Evolutionary conservation across 768 basidiomycete genomes (phyloP).

Genomic region (Hemileccinum impolitum): DNA sequence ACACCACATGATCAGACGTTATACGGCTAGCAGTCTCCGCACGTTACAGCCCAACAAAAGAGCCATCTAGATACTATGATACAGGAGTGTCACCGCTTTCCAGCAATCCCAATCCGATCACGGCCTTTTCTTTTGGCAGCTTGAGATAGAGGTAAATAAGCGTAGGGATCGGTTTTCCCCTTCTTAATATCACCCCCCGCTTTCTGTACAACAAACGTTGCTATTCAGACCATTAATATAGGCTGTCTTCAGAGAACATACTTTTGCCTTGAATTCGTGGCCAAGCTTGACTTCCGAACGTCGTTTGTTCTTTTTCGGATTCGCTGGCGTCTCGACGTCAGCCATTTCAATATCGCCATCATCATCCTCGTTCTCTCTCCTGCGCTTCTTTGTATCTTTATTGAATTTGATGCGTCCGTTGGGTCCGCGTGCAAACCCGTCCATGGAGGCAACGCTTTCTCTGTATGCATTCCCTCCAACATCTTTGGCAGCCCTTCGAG

Average conservation of each 20-base stretch:
- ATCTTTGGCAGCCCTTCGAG: conserved; percentile 45
- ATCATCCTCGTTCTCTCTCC: conserved; percentile 62
- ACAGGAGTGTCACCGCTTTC: conserved; percentile 47
- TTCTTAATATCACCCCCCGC: conserved; percentile 94
- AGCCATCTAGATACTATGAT: conserved; percentile 2
- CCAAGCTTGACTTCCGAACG: conserved; percentile 63
- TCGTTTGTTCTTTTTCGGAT: conserved; percentile 46
- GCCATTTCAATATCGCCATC: conserved; percentile 74
- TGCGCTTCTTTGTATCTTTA: conserved; percentile 93
- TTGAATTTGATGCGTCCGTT: conserved; percentile 91
- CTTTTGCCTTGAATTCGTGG: conserved; percentile 95
- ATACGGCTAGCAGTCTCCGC: conserved; percentile 48
- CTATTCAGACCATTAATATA: conserved; percentile 4
- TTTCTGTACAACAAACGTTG: conserved; percentile 51
- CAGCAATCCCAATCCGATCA: conserved; percentile 53
- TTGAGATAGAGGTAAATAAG: conserved; percentile 82
- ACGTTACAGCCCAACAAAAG: not conserved
- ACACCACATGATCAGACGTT: conserved; percentile 69
- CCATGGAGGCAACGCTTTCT: conserved; percentile 78
- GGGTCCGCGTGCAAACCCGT: conserved; percentile 84
- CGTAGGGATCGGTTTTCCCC: conserved; percentile 85
- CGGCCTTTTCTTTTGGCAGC: conserved; percentile 64
- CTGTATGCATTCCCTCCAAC: conserved; percentile 75
- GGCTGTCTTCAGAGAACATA: conserved; percentile 33
- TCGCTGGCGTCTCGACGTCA: conserved; percentile 51